These are phyloP conservation scores for Neurospora sp. DNA, from an alignment of 495 filamentous ascomycete species.

Conservation along the genomic window DNA sequence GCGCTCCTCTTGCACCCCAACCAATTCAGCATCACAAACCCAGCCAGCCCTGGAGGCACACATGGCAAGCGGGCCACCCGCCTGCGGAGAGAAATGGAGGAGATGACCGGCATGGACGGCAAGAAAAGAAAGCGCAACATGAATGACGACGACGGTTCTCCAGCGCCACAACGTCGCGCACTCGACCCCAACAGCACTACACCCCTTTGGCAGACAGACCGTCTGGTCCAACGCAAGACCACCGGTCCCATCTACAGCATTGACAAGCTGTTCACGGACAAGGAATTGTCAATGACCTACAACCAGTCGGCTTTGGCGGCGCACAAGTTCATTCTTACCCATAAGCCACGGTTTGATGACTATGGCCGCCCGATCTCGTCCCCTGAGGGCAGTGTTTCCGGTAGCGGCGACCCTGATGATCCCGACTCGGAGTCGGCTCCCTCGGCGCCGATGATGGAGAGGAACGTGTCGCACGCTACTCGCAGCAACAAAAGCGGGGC, in stretches of 20 bases:
- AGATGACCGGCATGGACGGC: conserved; percentile 52
- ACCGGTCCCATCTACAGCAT: conserved; percentile 58
- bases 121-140: conserved; percentile 75
- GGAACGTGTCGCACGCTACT: conserved; percentile 62
- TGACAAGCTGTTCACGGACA: conserved; percentile 87
- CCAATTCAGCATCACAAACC: conserved; percentile 78
- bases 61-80: conserved; percentile 77
- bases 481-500: conserved; percentile 56
- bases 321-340: conserved; percentile 42
- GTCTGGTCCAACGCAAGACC: conserved; percentile 34
- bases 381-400: conserved; percentile 43
- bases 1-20: conserved; percentile 84
- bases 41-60: conserved; percentile 66
- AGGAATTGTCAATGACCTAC: conserved; percentile 70
- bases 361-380: conserved; percentile 34
- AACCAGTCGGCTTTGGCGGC: conserved; percentile 61
- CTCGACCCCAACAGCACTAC: conserved; percentile 39
- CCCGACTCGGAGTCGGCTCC: conserved; percentile 36
- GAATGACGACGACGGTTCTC: conserved; percentile 64
- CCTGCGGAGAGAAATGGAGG: conserved; percentile 69
- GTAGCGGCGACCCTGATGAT: conserved; percentile 34
- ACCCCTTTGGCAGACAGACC: conserved; percentile 43
- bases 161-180: conserved; percentile 44
- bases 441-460: conserved; percentile 56
- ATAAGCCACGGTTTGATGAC: conserved; percentile 35